Evolutionary conservation across 1,284 basidiomycete species (phyloP).

Genomic region (Naganishia sp.): DNA sequence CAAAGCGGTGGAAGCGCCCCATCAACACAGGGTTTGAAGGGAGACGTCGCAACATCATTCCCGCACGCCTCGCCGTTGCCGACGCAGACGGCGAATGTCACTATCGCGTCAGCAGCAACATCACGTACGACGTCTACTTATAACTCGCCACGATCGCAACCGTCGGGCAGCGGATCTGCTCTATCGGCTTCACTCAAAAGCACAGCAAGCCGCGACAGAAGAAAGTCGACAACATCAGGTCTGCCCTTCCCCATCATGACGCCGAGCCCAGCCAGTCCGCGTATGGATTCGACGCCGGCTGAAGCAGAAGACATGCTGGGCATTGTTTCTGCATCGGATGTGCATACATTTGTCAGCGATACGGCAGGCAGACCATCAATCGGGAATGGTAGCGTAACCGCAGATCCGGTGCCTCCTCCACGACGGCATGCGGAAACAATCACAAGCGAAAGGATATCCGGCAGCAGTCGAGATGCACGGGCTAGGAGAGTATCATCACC

Average conservation of each 20-base stretch:
- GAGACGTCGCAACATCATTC: not conserved
- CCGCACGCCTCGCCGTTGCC: not conserved
- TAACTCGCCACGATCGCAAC: constrained; percentile 2
- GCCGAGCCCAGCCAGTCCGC: constrained; percentile 13
- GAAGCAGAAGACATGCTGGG: constrained; percentile 18
- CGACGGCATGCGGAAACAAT: not conserved
- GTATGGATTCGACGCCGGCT: constrained; percentile 9
- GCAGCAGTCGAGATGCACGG: not conserved
- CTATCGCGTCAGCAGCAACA: not conserved
- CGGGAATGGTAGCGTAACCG: too few relatives aligned
- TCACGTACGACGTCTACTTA: constrained; percentile 5
- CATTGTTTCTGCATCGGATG: not conserved
- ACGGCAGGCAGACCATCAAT: not conserved
- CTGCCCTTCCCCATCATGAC: constrained; percentile 21
- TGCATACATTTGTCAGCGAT: not conserved
- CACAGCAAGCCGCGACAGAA: not conserved
- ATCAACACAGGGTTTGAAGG: not conserved
- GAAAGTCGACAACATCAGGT: not conserved
- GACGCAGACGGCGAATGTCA: not conserved
- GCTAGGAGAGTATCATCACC: constrained; percentile 22
- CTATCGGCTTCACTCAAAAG: constrained; percentile 12
- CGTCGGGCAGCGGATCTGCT: not conserved
- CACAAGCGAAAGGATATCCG: not conserved
- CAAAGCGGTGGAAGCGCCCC: constrained; percentile 3
- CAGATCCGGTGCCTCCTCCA: not conserved